A percentile compares a stretch with the other conserved stretches of the same genome.
phyloP scores from a whole-genome alignment of 202 grass and related monocot genomes.

The Dendrocalamus latiflorus region DNA sequence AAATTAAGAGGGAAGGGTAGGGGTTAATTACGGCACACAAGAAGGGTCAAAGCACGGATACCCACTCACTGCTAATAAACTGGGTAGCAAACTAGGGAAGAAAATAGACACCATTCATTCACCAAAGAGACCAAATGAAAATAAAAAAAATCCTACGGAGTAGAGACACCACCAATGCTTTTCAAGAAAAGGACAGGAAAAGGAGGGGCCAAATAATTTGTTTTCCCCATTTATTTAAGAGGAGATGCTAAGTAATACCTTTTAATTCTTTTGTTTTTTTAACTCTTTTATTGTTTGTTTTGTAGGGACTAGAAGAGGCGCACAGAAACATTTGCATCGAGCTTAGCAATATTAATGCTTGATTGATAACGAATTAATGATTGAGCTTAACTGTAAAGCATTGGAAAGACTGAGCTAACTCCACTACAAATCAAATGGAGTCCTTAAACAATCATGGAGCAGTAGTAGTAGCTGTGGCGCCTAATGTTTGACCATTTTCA shows the following conservation, averaged over 20 bases:
- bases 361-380: neutral
- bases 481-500: neutral
- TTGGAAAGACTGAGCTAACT: neutral
- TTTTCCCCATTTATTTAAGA: neutral
- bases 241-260: neutral
- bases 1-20: neutral
- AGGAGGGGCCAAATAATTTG: neutral
- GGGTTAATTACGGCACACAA: neutral
- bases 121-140: too few species aligned
- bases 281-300: neutral
- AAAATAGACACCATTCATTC: neutral
- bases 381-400: neutral
- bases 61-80: neutral
- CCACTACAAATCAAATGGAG: neutral
- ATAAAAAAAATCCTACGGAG: neutral
- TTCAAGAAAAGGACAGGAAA: neutral
- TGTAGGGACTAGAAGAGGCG: slow-evolving; percentile 1
- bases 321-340: neutral
- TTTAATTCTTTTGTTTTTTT: neutral
- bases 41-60: slow-evolving; percentile 4
- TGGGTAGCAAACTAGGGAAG: neutral
- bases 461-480: neutral
- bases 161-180: neutral
- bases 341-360: neutral
- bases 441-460: neutral